Percentiles rank a stretch among this genome's conserved stretches.
Evolutionary conservation across 305 asterid genomes (phyloP).

Genomic region (Vinca major): DNA sequence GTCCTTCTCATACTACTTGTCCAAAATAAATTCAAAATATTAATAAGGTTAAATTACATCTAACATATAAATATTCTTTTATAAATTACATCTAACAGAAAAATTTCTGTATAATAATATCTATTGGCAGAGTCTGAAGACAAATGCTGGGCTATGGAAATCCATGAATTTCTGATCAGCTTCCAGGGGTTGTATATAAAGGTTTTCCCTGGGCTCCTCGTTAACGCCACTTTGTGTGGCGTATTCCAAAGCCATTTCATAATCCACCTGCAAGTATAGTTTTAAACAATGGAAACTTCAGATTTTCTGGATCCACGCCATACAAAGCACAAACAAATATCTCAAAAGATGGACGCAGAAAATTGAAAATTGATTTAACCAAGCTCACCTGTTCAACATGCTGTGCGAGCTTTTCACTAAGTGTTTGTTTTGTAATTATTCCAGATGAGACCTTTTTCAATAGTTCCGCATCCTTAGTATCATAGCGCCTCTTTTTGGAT

Average conservation of each 20-base stretch:
- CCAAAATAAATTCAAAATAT: too few relatives aligned
- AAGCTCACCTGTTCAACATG: constrained; percentile 69
- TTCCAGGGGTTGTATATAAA: constrained; percentile 47
- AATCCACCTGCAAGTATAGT: constrained; percentile 59
- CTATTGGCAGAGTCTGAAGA: constrained; percentile 61
- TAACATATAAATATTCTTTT: too few relatives aligned
- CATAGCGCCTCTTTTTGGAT: constrained; percentile 52
- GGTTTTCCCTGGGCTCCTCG: constrained; percentile 72
- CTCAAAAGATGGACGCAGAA: too few relatives aligned
- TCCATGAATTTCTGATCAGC: constrained; percentile 39
- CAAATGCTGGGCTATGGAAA: constrained; percentile 47
- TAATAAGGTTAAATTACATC: too few relatives aligned
- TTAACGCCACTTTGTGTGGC: constrained; percentile 80
- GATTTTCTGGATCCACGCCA: background rate
- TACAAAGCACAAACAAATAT: background rate
- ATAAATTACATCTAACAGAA: too few relatives aligned
- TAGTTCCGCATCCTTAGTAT: constrained; percentile 49
- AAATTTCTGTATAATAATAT: background rate
- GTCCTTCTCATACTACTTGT: too few relatives aligned
- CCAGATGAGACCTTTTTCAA: constrained; percentile 52
- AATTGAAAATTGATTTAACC: background rate
- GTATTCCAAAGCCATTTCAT: constrained; percentile 86
- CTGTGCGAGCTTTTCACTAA: constrained; percentile 70
- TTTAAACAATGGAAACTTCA: background rate
- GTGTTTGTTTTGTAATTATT: constrained; percentile 43